These are phyloP conservation scores for Porcisia deanei DNA, from an alignment of 208 protist genomes.

Conservation along the genomic window DNA sequence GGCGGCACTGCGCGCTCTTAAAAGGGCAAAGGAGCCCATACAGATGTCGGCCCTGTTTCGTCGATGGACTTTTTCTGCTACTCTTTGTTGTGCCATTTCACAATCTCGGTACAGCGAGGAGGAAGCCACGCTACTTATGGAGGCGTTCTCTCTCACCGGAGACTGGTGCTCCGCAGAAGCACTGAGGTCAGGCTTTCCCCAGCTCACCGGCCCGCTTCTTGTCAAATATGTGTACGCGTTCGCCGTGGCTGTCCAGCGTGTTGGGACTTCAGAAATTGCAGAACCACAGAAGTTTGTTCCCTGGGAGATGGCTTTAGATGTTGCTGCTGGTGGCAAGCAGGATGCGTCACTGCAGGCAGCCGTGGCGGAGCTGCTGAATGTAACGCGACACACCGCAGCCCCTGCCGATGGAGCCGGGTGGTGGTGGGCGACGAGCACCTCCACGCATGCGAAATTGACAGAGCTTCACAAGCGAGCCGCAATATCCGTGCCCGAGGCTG, in stretches of 20 bases:
- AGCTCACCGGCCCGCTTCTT: constrained; percentile 1
- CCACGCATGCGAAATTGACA: constrained; percentile 19
- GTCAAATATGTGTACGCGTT: constrained; percentile 23
- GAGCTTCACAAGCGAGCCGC: constrained; percentile 15
- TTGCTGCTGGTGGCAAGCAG: background rate
- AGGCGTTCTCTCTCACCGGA: constrained; percentile 22
- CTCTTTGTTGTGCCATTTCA: background rate
- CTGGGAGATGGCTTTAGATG: constrained; percentile 28
- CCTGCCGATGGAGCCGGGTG: constrained; percentile 6
- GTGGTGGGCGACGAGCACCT: constrained; percentile 23
- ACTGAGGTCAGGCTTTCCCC: constrained; percentile 8
- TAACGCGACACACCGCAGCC: background rate
- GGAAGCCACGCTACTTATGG: constrained; percentile 23
- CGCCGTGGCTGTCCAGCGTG: constrained; percentile 5
- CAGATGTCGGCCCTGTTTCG: constrained; percentile 13
- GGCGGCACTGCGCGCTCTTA: constrained; percentile 13
- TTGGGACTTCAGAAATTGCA: background rate
- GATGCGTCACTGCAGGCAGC: constrained; percentile 5
- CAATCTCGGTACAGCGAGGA: constrained; percentile 7
- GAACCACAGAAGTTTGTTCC: constrained; percentile 16
- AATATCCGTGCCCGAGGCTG: background rate
- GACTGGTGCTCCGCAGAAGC: constrained; percentile 28
- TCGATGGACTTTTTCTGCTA: constrained; percentile 7
- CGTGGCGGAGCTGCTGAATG: constrained; percentile 7
- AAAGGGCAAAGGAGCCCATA: constrained; percentile 2